Evolutionary conservation across 2,329 filamentous ascomycete species (phyloP), one percentile per base, ranked within the genome.

Genomic region (Cyphellophora europaea): DNA sequence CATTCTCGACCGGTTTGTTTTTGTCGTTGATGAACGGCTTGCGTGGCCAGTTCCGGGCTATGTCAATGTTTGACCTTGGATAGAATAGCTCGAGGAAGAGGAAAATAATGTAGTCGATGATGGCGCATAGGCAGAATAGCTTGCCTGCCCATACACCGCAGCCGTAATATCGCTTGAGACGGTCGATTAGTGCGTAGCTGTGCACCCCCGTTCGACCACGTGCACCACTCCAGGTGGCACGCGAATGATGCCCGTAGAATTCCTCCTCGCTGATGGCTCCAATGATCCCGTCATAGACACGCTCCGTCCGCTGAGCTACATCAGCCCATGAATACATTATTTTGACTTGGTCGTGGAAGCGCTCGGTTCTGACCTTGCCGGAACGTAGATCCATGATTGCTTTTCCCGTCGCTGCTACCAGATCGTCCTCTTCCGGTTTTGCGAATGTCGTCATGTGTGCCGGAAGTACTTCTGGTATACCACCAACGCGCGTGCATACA

Each of bases 261-360:
- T 93, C 85, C 35, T 82, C 79, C 49, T 93, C 85, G 45, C 75
- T 78, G 35, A 93, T 78, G n/a, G 77, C 78, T 5, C 87, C 88
- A 2, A 79, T 85, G 48, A 98, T 93, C 31, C 91, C 85, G 55
- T 93, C 79, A 59, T 98, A 98, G 1, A 98, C 91, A 18, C 89
- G 74, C 61, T 98, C 91, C 0, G 91, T 96, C 36, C 91, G 82
- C 49, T 82, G 74, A 11, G 91, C 91, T 17, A 98, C 89, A 56
- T 98, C 89, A 17, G 84, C 84, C 91, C 91, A 98, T 2, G 86
- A 93, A 63, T 98, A 98, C 91, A 96, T 96, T 65, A 83, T 84
- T 59, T 89, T 87, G 43, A 98, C 91, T 58, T 96, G 84, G 47
- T 94, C 89, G 56, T 98, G 91, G 54, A 98, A 98, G 27, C 81